Evolutionary conservation across 257 asterid genomes (phyloP), one percentile per base, ranked within the genome.

Genomic region (Solanum commersonii): DNA sequence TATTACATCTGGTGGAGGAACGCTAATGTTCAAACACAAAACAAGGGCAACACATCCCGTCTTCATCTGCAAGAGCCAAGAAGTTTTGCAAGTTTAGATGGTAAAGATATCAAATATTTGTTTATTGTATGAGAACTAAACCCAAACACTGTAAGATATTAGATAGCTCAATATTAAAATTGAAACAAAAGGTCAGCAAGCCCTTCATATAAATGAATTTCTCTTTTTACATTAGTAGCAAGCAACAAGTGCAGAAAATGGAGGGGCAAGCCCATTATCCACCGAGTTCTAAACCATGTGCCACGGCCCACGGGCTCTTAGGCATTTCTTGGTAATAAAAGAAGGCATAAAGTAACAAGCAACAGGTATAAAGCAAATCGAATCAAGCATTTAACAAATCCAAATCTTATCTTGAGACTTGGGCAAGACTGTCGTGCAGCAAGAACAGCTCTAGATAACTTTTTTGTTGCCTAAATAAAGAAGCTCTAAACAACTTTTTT

Each of bases 21-120:
- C 94, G 33, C 95, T 93, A 88, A 96, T 95, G 94, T 97, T 97
- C 91, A 97, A 92, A 91, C 99, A 97, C 87, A 97, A 79, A 81
- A 97, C 99, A 87, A 96, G 96, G 90, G 98, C 99, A 90, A 95
- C 99, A 88, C 99, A 97, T 90, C 98, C 98, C 29, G 99, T 96
- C 94, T 97, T 96, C 99, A 96, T 96, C 99, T 97, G 99, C 96
- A 91, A 91, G 52, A 44, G 16, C 52, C 52, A 44, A 44, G 72
- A 70, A 89, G 88, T 81, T 81, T 15, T 46, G 68, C 65, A 46
- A 12, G 27, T 63, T 81, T 27, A 81, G 68, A 81, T 38, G 68
- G 18, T 44, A 27, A 46, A 81, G 85, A 27, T 14, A 79, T 79
- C 67, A 79, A 77, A 79, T 16, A 79, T 79, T 77, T 44, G 65